Evolutionary conservation across 164 flowering plant genomes (phyloP).

Genomic region (Macadamia integrifolia): DNA sequence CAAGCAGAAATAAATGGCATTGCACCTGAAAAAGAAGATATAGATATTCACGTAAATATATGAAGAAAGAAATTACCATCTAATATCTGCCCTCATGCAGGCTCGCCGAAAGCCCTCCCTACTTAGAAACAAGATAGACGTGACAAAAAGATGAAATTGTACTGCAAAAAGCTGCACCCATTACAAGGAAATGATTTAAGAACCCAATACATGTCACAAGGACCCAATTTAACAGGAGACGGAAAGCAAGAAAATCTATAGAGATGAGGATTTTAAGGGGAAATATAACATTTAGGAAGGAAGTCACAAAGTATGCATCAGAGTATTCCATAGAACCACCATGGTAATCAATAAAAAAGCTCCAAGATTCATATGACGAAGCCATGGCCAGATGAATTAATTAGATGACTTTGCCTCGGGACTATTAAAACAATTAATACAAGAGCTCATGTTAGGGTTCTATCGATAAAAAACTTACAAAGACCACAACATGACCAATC

Average conservation of each 20-base stretch:
- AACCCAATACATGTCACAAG: background rate
- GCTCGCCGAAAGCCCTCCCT: constrained; percentile 98
- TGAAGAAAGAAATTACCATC: constrained; percentile 35
- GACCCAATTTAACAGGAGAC: background rate
- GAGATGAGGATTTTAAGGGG: too few species aligned
- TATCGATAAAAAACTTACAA: too few species aligned
- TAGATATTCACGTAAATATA: background rate
- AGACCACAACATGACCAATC: background rate
- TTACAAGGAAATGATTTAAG: constrained; percentile 1
- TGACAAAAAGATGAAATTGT: constrained; percentile 84
- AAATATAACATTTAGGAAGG: too few species aligned
- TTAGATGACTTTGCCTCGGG: too few species aligned
- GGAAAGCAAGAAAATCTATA: background rate
- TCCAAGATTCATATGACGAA: too few species aligned
- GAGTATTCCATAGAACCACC: too few species aligned
- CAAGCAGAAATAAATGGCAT: too few species aligned
- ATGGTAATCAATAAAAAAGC: too few species aligned
- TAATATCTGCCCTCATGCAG: constrained; percentile 73
- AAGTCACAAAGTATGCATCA: too few species aligned
- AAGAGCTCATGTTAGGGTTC: too few species aligned
- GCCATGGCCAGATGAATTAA: too few species aligned
- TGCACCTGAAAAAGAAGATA: background rate
- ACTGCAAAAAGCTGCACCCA: constrained; percentile 75
- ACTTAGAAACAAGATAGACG: constrained; percentile 80
- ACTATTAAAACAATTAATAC: too few species aligned